These are phyloP conservation scores for Alnus glutinosa DNA, from an alignment of 306 rosid genomes.

Conservation along the genomic window DNA sequence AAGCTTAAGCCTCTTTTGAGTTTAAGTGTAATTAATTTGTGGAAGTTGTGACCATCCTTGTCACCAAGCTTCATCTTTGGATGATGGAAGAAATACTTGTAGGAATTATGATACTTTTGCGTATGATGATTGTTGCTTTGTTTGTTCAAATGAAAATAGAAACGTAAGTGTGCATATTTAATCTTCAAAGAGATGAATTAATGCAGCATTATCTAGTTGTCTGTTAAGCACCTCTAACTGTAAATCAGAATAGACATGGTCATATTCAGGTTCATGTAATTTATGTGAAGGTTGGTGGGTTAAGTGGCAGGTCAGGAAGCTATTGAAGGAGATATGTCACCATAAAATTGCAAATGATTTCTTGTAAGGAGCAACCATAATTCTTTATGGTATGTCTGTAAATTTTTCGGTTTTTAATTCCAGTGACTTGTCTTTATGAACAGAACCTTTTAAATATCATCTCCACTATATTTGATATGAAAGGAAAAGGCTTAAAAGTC, in stretches of 20 bases:
- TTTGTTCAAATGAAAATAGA: background rate
- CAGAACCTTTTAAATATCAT: constrained; percentile 20
- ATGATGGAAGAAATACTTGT: background rate
- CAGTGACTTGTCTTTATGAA: constrained; percentile 18
- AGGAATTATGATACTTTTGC: background rate
- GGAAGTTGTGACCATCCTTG: background rate
- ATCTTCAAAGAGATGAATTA: constrained; percentile 5
- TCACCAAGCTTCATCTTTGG: background rate
- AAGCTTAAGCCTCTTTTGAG: background rate
- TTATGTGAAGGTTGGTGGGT: constrained; percentile 46
- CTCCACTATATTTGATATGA: constrained; percentile 26
- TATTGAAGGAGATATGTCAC: constrained; percentile 45
- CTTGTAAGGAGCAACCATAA: constrained; percentile 33
- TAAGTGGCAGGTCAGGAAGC: constrained; percentile 63
- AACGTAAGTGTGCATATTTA: background rate
- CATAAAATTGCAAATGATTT: constrained; percentile 38
- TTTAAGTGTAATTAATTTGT: background rate
- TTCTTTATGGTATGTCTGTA: constrained; percentile 46
- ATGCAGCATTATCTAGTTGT: background rate
- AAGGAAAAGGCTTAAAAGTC: constrained; percentile 26
- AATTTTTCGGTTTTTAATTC: constrained; percentile 34
- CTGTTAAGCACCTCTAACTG: constrained; percentile 17
- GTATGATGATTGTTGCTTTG: constrained; percentile 2
- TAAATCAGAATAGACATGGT: constrained; percentile 32
- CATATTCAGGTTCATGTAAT: constrained; percentile 33